Percentiles rank a stretch among this genome's conserved stretches.
Conservation (phyloP, 192 early-diverging fungal species). For the Glomus cerebriforme region DNA sequence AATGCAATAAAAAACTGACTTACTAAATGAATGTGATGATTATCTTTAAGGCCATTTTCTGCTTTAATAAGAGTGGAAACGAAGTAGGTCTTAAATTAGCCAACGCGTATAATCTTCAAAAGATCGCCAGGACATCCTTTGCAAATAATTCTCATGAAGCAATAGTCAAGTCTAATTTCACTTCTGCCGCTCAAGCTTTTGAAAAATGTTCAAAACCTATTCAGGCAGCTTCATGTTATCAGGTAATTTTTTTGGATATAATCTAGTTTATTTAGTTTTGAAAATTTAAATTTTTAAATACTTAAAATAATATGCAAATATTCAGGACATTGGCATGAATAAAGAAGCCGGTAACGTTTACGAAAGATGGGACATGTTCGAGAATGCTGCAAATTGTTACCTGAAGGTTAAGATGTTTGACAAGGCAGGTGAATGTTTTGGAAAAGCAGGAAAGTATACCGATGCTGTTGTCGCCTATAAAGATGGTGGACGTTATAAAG, state of each 20-base stretch:
- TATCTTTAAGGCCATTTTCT: slow-evolving; percentile 16
- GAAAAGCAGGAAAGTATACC: not conserved
- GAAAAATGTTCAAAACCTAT: not conserved
- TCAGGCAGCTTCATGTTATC: slow-evolving; percentile 19
- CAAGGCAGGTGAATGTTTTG: not conserved
- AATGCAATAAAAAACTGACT: not conserved
- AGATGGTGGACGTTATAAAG: not conserved
- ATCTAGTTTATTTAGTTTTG: not conserved
- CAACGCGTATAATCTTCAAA: slow-evolving; percentile 13
- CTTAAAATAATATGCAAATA: not conserved
- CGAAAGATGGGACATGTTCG: not conserved
- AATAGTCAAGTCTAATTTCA: not conserved
- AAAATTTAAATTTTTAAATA: not conserved
- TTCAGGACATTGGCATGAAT: not conserved
- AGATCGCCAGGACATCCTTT: slow-evolving; percentile 8
- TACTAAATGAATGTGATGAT: not conserved
- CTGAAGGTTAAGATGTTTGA: not conserved
- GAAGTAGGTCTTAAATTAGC: not conserved
- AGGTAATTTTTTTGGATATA: too few relatives aligned
- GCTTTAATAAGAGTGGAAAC: slow-evolving; percentile 9
- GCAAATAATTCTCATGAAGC: not conserved
- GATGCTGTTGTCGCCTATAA: not conserved
- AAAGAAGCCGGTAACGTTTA: not conserved
- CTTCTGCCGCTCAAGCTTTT: not conserved
- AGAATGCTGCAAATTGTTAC: not conserved